Evolutionary conservation across 305 asterid genomes (phyloP).

Genomic region (Rubia tinctorum): DNA sequence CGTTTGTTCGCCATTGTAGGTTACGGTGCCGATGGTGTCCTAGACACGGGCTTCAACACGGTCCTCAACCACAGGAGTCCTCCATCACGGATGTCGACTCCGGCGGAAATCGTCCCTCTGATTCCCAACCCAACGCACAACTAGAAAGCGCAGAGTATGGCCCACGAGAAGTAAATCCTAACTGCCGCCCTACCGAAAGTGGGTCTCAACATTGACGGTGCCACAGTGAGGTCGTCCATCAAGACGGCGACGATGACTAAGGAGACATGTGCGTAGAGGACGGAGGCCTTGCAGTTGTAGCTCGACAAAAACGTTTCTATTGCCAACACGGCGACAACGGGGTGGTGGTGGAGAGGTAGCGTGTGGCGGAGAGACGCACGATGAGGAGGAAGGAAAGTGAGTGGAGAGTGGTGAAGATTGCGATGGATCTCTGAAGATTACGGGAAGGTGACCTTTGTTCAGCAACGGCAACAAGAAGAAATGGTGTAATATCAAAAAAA

Average conservation of each 20-base stretch:
- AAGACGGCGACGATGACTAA: slow-evolving; percentile 36
- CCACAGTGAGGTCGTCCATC: slow-evolving; percentile 36
- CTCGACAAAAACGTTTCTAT: slow-evolving; percentile 28
- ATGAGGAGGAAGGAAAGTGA: slow-evolving; percentile 80
- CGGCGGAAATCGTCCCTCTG: slow-evolving; percentile 62
- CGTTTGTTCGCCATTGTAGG: slow-evolving; percentile 20
- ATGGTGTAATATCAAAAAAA: too few relatives aligned
- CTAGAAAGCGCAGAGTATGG: slow-evolving; percentile 42
- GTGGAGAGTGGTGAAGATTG: slow-evolving; percentile 51
- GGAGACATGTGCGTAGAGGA: slow-evolving; percentile 44
- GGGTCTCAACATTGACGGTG: background rate
- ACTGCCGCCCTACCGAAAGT: background rate
- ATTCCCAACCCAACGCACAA: too few relatives aligned
- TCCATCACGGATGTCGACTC: slow-evolving; percentile 56
- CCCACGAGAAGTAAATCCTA: slow-evolving; percentile 47
- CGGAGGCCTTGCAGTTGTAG: slow-evolving; percentile 29
- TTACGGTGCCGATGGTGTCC: slow-evolving; percentile 51
- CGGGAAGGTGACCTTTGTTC: too few relatives aligned
- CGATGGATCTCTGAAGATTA: too few relatives aligned
- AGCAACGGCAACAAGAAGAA: too few relatives aligned
- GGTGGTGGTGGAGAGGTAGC: slow-evolving; percentile 33
- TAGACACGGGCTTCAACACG: slow-evolving; percentile 76
- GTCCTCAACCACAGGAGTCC: slow-evolving; percentile 52
- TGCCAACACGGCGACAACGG: background rate
- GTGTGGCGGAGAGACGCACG: slow-evolving; percentile 58